Percentiles rank a stretch among this genome's conserved stretches.
Evolutionary conservation across 768 basidiomycete genomes (phyloP).

Genomic region (Cystofilobasidium bisporidii): DNA sequence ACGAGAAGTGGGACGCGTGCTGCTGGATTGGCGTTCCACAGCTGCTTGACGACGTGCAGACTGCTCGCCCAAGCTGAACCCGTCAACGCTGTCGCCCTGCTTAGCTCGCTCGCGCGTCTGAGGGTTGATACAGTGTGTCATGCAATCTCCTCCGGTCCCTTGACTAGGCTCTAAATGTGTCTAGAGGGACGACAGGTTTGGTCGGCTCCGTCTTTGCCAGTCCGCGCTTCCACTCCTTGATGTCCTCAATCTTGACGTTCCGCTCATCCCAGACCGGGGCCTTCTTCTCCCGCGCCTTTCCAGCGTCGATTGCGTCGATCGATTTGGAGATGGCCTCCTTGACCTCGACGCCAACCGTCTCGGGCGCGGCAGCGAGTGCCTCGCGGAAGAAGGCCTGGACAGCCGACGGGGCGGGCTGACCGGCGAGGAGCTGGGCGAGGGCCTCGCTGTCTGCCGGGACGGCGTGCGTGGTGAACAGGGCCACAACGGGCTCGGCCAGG

Average conservation of each 20-base stretch:
- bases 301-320: constrained; percentile 48
- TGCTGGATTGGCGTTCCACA: no score
- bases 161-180: constrained; percentile 2
- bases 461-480: constrained; percentile 46
- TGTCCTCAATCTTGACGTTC: constrained; percentile 18
- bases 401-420: constrained; percentile 51
- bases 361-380: constrained; percentile 37
- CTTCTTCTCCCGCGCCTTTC: not conserved
- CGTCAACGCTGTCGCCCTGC: no score
- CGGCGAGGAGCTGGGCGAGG: constrained; percentile 49
- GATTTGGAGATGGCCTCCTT: constrained; percentile 47
- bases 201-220: constrained; percentile 13
- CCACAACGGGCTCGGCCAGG: constrained; percentile 56
- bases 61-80: no score
- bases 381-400: constrained; percentile 58
- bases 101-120: no score
- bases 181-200: constrained; percentile 16
- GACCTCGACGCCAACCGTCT: constrained; percentile 42
- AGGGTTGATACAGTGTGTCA: no score
- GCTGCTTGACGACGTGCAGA: no score
- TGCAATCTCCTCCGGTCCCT: no score
- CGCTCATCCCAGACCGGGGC: constrained; percentile 1
- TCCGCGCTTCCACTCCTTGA: constrained; percentile 17
- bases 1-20: no score
- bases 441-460: constrained; percentile 48